Percentiles rank a stretch among this genome's conserved stretches.
phyloP scores from a whole-genome alignment of 495 filamentous ascomycete genomes.

The Talaromyces liani region DNA sequence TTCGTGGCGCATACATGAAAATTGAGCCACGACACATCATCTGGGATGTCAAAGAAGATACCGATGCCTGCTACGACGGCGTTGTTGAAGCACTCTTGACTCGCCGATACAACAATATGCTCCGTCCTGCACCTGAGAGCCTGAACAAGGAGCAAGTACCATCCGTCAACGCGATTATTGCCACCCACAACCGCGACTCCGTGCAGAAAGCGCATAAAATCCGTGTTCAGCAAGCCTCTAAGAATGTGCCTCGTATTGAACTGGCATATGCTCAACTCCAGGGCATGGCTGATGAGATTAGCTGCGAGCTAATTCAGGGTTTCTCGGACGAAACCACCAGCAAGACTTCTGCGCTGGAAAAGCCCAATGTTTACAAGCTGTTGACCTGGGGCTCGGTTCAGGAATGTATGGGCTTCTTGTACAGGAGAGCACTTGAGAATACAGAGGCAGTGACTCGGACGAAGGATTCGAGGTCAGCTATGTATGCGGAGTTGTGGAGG shows the following conservation, averaged over 20 bases:
- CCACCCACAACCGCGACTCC: slow-evolving; percentile 86
- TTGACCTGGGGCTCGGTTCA: slow-evolving; percentile 84
- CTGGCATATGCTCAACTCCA: slow-evolving; percentile 85
- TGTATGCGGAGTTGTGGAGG: slow-evolving; percentile 62
- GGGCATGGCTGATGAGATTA: slow-evolving; percentile 96
- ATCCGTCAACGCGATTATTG: slow-evolving; percentile 64
- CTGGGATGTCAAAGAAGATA: slow-evolving; percentile 76
- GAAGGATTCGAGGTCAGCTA: slow-evolving; percentile 63
- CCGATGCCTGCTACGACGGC: slow-evolving; percentile 58
- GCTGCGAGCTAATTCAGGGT: slow-evolving; percentile 65
- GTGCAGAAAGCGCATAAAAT: slow-evolving; percentile 62
- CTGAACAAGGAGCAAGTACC: slow-evolving; percentile 43
- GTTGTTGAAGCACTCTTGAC: slow-evolving; percentile 50
- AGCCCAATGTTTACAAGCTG: slow-evolving; percentile 74
- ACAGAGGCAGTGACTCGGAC: slow-evolving; percentile 78
- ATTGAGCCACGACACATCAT: slow-evolving; percentile 73
- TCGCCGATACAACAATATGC: slow-evolving; percentile 45
- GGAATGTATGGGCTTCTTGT: slow-evolving; percentile 90
- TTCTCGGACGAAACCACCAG: slow-evolving; percentile 21
- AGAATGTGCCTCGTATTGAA: slow-evolving; percentile 40
- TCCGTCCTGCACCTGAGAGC: slow-evolving; percentile 31
- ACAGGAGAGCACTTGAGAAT: slow-evolving; percentile 85
- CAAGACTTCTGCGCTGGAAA: slow-evolving; percentile 21
- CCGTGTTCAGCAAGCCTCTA: slow-evolving; percentile 40
- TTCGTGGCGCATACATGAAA: slow-evolving; percentile 83